Base-by-base conservation (phyloP, 306 rosid genomes). In the Amphicarpaea edgeworthii region DNA sequence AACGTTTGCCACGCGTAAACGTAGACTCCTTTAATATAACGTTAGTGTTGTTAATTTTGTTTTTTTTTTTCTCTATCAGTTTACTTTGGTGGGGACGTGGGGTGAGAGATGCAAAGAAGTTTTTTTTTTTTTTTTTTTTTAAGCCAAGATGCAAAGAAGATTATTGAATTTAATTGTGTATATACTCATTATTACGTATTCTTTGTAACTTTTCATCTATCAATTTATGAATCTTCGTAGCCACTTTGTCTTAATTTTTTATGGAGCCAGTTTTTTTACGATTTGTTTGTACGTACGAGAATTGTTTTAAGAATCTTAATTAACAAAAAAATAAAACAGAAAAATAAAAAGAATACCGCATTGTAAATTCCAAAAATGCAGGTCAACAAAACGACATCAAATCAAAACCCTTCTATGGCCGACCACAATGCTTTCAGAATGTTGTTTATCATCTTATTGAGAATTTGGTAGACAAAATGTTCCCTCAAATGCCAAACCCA, bases 381-480 rank as follows among this genome's bases (percentile, higher is more conserved):
- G 34, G 21, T 9, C 14, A 7, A 37, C 28, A 34, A 4, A 37
- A 1, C n/a, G 40, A 53, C 66, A 54, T 51, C 1, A 6, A 1
- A 26, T 9, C 23, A 3, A 17, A 38, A 7, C 15, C 17, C 11
- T 70, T 23, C 11, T 7, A 58, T 58, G 78, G 78, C 58, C 57
- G 59, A 73, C 68, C 78, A 43, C 6, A 42, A n/a, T 73, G 67
- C 42, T 55, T 55, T 54, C 40, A 72, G 34, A 47, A 26, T n/a
- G n/a, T 45, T 42, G n/a, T 19, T 17, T 3, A 62, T n/a, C 0
- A 3, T 6, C 23, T 8, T 24, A 9, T 17, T 17, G 3, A 37
- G 49, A 62, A 3, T 38, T 63, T 63, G 7, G 49, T 37, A 10
- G 69, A 63, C 49, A 63, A 62, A 28, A 63, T 63, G 69, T 38